Conservation (phyloP, 1,139 yeast genomes). For the Candida sanyaensis region DNA sequence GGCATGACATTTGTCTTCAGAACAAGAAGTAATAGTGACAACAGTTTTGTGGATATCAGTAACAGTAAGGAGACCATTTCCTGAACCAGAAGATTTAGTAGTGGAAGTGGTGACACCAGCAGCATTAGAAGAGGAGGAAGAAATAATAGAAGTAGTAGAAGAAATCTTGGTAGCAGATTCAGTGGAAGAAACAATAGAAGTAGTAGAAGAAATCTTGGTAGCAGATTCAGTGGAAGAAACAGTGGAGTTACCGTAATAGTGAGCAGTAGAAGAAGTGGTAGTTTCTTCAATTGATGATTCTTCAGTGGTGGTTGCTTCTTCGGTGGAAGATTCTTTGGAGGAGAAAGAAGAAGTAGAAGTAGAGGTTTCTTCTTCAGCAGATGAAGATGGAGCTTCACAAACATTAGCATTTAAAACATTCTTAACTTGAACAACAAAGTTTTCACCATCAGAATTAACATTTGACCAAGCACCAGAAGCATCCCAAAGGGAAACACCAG, state of each 20-base stretch:
- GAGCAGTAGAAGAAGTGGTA: slow-evolving; percentile 5
- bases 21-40: slow-evolving; percentile 53
- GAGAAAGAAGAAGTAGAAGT: neutral
- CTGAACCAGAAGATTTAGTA: neutral
- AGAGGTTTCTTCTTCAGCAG: slow-evolving; percentile 4
- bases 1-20: slow-evolving; percentile 31
- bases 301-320: slow-evolving; percentile 6
- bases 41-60: slow-evolving; percentile 29
- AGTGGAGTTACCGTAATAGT: slow-evolving; percentile 3
- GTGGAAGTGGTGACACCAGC: slow-evolving; percentile 9
- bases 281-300: slow-evolving; percentile 8
- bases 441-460: slow-evolving; percentile 22
- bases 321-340: slow-evolving; percentile 1
- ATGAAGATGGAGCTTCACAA: slow-evolving; percentile 15
- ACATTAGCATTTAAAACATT: slow-evolving; percentile 13
- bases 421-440: slow-evolving; percentile 17
- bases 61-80: slow-evolving; percentile 21
- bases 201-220: neutral
- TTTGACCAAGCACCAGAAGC: slow-evolving; percentile 81
- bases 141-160: neutral
- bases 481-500: slow-evolving; percentile 91
- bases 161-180: neutral
- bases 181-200: slow-evolving; percentile 1
- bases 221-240: neutral
- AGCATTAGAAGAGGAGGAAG: slow-evolving; percentile 5